Conservation (phyloP, 2,329 filamentous ascomycete genomes). For the Fusarium sp. region DNA sequence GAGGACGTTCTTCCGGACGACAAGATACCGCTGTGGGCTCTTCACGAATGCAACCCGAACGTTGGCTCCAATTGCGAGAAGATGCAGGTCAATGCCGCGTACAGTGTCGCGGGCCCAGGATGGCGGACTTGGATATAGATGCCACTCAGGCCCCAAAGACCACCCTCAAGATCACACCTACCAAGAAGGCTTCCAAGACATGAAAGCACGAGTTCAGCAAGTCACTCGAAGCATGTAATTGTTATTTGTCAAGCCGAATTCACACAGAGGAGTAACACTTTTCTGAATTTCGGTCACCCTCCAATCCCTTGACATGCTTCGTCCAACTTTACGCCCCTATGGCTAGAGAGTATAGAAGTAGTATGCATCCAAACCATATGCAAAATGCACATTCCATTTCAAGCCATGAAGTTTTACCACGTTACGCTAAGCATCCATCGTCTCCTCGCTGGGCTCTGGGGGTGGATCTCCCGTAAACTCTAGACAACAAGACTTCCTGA, state of each 20-base stretch:
- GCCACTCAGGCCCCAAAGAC: neutral
- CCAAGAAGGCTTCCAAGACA: neutral
- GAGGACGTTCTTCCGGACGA: neutral
- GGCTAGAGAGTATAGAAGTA: neutral
- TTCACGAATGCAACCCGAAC: neutral
- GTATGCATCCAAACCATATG: neutral
- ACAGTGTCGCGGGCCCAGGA: neutral
- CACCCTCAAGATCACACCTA: neutral
- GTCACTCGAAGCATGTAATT: neutral
- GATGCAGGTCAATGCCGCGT: neutral
- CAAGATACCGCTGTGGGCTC: neutral
- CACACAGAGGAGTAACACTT: neutral
- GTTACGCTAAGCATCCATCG: neutral
- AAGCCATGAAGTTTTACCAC: neutral
- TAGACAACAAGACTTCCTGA: neutral
- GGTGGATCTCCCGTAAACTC: slow-evolving; percentile 3
- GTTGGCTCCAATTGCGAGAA: neutral
- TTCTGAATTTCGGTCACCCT: neutral
- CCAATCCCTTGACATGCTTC: neutral
- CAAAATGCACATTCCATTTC: neutral
- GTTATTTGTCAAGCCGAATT: neutral
- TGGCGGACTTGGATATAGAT: neutral
- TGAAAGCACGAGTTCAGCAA: neutral
- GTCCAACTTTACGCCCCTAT: neutral
- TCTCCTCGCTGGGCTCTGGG: slow-evolving; percentile 4